Evolutionary conservation across 495 filamentous ascomycete genomes (phyloP).

Genomic region (Patellaria atrata): DNA sequence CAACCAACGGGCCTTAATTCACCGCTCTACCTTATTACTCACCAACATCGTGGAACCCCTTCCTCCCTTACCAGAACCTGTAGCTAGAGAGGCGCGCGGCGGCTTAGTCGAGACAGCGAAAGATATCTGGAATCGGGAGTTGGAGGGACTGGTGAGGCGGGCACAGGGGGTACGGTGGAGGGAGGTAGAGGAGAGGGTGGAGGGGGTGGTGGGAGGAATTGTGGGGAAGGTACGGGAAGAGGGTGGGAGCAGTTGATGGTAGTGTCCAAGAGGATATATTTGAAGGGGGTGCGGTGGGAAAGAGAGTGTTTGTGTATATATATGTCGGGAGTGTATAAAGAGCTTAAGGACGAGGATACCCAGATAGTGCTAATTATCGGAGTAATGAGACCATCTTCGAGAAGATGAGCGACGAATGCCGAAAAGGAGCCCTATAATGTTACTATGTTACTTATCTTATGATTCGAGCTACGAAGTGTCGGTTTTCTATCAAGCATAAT

Average conservation of each 20-base stretch:
- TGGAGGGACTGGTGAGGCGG: slow-evolving; percentile 23
- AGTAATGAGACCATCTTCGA: too few species aligned
- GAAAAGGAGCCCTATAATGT: too few species aligned
- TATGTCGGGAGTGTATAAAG: too few species aligned
- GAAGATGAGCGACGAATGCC: too few species aligned
- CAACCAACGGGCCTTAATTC: slow-evolving; percentile 55
- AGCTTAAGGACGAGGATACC: too few species aligned
- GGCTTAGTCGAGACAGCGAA: slow-evolving; percentile 27
- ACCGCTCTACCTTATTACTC: slow-evolving; percentile 49
- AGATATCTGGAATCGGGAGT: slow-evolving; percentile 28
- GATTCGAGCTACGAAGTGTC: too few species aligned
- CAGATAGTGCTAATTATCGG: too few species aligned
- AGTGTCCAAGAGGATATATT: too few species aligned
- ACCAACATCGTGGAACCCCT: slow-evolving; percentile 32
- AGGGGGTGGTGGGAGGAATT: slow-evolving; percentile 18
- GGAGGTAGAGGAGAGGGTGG: slow-evolving; percentile 20
- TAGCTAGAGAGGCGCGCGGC: slow-evolving; percentile 26
- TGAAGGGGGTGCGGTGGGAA: too few species aligned
- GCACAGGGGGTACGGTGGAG: slow-evolving; percentile 25
- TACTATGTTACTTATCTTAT: too few species aligned
- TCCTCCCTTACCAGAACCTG: slow-evolving; percentile 59
- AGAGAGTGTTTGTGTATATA: too few species aligned
- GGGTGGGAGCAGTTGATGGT: slow-evolving; percentile 4
- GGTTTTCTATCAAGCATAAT: too few species aligned
- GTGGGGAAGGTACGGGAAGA: slow-evolving; percentile 21